Conservation (phyloP, 345 rosid genomes). For the Citrus mangshanensis region DNA sequence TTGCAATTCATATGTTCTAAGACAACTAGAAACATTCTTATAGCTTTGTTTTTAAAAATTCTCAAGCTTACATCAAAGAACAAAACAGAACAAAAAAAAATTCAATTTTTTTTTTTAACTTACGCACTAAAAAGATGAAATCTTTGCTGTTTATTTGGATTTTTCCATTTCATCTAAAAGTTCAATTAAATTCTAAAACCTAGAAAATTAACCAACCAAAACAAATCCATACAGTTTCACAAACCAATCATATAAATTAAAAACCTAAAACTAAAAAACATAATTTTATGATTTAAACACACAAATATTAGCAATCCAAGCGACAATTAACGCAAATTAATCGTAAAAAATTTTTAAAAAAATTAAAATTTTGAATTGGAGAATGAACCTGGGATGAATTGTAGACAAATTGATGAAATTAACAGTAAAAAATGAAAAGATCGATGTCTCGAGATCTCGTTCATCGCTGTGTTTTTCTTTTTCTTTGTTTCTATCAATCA, state of each 20-base stretch:
- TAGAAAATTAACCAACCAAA: background rate
- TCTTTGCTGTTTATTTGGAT: background rate
- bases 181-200: background rate
- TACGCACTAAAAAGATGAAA: background rate
- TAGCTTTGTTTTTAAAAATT: background rate
- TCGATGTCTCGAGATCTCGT: slow-evolving; percentile 26
- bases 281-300: background rate
- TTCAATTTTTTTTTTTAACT: background rate
- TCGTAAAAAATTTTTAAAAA: background rate
- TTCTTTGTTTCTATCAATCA: slow-evolving; percentile 5
- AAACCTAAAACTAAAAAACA: background rate
- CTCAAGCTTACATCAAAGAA: background rate
- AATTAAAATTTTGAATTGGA: slow-evolving; percentile 5
- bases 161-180: background rate
- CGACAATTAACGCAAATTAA: background rate
- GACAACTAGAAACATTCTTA: background rate
- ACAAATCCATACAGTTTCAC: background rate
- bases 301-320: background rate
- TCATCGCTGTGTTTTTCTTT: slow-evolving; percentile 27
- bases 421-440: slow-evolving; percentile 32
- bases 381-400: slow-evolving; percentile 52
- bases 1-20: background rate
- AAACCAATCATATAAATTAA: background rate
- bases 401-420: slow-evolving; percentile 42
- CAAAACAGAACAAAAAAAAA: background rate